These are phyloP conservation scores for Populus davidiana DNA, from an alignment of 345 rosid genomes.

Conservation along the genomic window DNA sequence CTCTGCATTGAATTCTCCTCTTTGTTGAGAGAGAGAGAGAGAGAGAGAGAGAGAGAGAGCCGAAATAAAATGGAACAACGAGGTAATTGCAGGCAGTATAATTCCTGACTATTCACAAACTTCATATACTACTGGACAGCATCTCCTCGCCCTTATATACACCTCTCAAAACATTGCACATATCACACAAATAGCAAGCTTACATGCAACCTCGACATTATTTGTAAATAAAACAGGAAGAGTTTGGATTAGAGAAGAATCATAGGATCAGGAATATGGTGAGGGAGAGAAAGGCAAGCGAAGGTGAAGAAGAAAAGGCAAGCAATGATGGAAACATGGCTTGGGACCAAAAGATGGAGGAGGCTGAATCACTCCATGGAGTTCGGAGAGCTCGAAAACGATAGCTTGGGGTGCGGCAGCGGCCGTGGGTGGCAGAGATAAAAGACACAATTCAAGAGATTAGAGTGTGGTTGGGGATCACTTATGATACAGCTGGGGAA, in stretches of 20 bases:
- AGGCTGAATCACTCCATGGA: constrained; percentile 26
- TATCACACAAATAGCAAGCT: not conserved
- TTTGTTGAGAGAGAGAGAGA: not conserved
- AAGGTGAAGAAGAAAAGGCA: not conserved
- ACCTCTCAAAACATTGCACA: not conserved
- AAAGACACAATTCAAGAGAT: constrained; percentile 54
- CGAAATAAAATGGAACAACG: constrained; percentile 18
- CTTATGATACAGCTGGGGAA: constrained; percentile 49
- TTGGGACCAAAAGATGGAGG: constrained; percentile 31
- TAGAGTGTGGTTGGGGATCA: constrained; percentile 47
- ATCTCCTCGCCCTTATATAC: not conserved
- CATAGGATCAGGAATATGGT: not conserved
- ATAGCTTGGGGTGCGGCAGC: constrained; percentile 45
- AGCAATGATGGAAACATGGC: constrained; percentile 8
- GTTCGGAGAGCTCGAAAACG: constrained; percentile 36
- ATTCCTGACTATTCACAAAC: not conserved
- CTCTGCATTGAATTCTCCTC: not conserved
- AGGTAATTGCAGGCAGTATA: constrained; percentile 18
- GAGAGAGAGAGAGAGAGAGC: not conserved
- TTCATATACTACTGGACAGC: not conserved
- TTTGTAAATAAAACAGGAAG: not conserved
- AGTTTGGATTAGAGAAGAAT: not conserved
- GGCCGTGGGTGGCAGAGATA: constrained; percentile 55
- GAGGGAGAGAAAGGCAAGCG: constrained; percentile 18
- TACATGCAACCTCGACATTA: not conserved